Base-by-base conservation (phyloP, 176 grass and related monocot genomes). In the Aegilops bicornis region DNA sequence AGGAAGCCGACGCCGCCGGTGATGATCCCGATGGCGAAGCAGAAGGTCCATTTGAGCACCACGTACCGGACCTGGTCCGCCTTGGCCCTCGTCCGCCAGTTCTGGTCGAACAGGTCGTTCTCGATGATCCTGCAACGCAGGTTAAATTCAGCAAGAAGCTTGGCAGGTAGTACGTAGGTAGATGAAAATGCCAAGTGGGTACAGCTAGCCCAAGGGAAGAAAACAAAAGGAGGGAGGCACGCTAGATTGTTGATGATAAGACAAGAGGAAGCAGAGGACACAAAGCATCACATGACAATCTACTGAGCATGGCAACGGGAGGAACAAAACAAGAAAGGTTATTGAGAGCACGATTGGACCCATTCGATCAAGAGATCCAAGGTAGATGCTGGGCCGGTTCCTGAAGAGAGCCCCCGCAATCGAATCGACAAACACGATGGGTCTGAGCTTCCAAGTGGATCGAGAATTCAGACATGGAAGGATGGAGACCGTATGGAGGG, bases 31-130 rank as follows among this genome's bases (percentile, higher is more conserved):
- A 98, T 91, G 75, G 88, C 81, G 75, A 98, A 88, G 88, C 90
- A 95, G 80, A 98, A 94, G 31, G 90, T 91, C 96, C 96, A 98
- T 66, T 98, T 98, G 84, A 98, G 87, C 31, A 91, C 81, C 39
- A 98, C 88, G 79, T 95, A 98, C 77, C 79, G 77, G 8, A 95
- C 85, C 84, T 89, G 92, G 67, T 86, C 84, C 3, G 78, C 77
- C 30, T 88, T 91, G 10, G 84, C 82, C 71, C 90, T 83, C 86
- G 81, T 92, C 71, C 96, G 84, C 96, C 96, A 98, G 82, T 98
- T 92, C 88, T 94, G 93, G 22, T 91, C 92, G 91, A 98, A 95
- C 65, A 98, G 85, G 43, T 98, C 93, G 77, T 89, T 98, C 91
- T 98, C 93, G 5, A 95, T 92, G 54, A 98, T 92, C 85, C 95